Conservation (phyloP, 208 protist genomes). For the Wallacemonas sp. region DNA sequence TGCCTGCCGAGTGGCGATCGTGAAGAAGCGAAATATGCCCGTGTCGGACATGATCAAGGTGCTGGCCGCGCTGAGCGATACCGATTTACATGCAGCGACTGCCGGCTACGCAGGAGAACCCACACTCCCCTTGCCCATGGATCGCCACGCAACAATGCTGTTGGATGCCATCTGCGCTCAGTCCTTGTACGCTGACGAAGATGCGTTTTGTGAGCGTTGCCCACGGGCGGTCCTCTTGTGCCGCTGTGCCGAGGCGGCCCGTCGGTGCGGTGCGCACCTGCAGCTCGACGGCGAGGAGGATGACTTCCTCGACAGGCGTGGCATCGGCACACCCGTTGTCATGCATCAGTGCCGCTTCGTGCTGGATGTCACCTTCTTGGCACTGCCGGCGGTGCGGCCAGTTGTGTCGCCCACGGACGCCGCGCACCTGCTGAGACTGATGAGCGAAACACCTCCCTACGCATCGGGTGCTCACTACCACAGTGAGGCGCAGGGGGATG, state of each 20-base stretch:
- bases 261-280: background rate
- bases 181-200: background rate
- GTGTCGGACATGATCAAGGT: slow-evolving; percentile 7
- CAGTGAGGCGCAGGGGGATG: background rate
- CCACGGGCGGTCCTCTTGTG: background rate
- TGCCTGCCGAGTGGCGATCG: background rate
- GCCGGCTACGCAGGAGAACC: background rate
- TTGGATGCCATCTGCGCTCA: background rate
- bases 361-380: slow-evolving; percentile 12
- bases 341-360: background rate
- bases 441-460: slow-evolving; percentile 10
- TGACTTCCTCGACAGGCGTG: background rate
- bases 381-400: background rate
- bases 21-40: background rate
- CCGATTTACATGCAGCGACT: background rate
- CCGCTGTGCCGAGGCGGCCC: slow-evolving; percentile 1
- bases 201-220: background rate
- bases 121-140: background rate
- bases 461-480: background rate
- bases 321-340: background rate
- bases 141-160: background rate
- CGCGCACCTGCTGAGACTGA: slow-evolving; percentile 23
- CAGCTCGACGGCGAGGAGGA: background rate
- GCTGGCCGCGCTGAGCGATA: background rate
- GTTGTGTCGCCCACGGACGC: slow-evolving; percentile 20